Evolutionary conservation across 2,329 filamentous ascomycete species (phyloP).

Genomic region (Lachnellula cervina): DNA sequence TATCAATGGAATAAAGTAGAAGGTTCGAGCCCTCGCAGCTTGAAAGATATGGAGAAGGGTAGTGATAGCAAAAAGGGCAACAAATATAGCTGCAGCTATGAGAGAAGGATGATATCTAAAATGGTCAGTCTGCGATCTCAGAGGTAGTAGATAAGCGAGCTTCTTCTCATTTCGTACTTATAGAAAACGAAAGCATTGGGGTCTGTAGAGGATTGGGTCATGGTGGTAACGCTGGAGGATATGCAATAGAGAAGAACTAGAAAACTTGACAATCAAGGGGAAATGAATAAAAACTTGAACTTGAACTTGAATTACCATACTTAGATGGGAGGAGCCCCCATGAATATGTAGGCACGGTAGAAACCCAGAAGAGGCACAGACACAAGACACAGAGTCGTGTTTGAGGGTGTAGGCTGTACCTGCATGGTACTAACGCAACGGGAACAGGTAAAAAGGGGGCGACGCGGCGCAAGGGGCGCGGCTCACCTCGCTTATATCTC

Average conservation of each 20-base stretch:
- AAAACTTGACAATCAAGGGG: not conserved
- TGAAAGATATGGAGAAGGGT: slow-evolving; percentile 31
- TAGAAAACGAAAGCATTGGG: slow-evolving; percentile 20
- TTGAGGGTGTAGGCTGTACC: not conserved
- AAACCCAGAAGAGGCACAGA: no score
- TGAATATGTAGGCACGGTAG: no score
- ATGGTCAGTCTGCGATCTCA: not conserved
- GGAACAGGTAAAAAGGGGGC: no score
- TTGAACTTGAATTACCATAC: not conserved
- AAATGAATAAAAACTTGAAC: no score
- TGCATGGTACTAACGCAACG: no score
- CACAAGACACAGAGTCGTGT: not conserved
- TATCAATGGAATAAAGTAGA: slow-evolving; percentile 36
- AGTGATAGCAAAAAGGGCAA: slow-evolving; percentile 30
- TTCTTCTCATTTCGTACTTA: slow-evolving; percentile 8
- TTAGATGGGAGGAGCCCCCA: no score
- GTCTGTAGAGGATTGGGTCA: not conserved
- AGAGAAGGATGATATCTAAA: slow-evolving; percentile 42
- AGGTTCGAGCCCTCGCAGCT: slow-evolving; percentile 25
- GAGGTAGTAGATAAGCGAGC: slow-evolving; percentile 24
- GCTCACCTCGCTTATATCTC: no score
- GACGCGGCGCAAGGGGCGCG: no score
- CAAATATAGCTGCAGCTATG: slow-evolving; percentile 38
- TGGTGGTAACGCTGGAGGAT: not conserved
- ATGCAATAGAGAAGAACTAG: not conserved